Conservation (phyloP, 2,329 filamentous ascomycete species). For the Xylariaceae sp. region DNA sequence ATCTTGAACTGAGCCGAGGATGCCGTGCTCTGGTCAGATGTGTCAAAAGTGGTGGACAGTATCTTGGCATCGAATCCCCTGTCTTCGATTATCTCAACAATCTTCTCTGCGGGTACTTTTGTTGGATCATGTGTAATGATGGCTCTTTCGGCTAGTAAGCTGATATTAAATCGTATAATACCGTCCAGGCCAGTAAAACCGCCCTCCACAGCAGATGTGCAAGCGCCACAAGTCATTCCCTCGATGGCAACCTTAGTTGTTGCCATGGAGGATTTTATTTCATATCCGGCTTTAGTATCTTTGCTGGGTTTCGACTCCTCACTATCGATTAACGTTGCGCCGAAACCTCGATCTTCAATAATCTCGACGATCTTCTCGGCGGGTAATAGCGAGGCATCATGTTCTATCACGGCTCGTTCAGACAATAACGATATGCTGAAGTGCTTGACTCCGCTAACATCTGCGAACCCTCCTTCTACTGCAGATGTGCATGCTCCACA, state of each 20-base stretch:
- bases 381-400: slow-evolving; percentile 67
- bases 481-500: slow-evolving; percentile 89
- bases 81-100: slow-evolving; percentile 85
- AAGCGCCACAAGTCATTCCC: slow-evolving; percentile 97
- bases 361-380: slow-evolving; percentile 62
- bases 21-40: slow-evolving; percentile 59
- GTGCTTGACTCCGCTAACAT: slow-evolving; percentile 73
- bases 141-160: slow-evolving; percentile 88
- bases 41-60: slow-evolving; percentile 75
- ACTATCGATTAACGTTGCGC: slow-evolving; percentile 78
- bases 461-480: slow-evolving; percentile 80
- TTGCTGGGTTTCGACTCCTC: slow-evolving; percentile 53
- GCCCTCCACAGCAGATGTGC: slow-evolving; percentile 87
- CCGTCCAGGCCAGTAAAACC: slow-evolving; percentile 81
- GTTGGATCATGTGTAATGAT: slow-evolving; percentile 82
- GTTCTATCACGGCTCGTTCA: slow-evolving; percentile 84
- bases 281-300: slow-evolving; percentile 40
- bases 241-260: slow-evolving; percentile 89
- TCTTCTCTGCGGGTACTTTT: slow-evolving; percentile 74
- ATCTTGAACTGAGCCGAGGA: slow-evolving; percentile 80
- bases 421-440: slow-evolving; percentile 86
- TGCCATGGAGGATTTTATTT: slow-evolving; percentile 54
- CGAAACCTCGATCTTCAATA: slow-evolving; percentile 79
- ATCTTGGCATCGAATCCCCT: slow-evolving; percentile 85
- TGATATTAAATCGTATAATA: slow-evolving; percentile 90